Percentiles rank a stretch among this genome's conserved stretches.
Evolutionary conservation across 2,329 filamentous ascomycete genomes (phyloP).

Genomic region (Colletotrichum euphorbiae): DNA sequence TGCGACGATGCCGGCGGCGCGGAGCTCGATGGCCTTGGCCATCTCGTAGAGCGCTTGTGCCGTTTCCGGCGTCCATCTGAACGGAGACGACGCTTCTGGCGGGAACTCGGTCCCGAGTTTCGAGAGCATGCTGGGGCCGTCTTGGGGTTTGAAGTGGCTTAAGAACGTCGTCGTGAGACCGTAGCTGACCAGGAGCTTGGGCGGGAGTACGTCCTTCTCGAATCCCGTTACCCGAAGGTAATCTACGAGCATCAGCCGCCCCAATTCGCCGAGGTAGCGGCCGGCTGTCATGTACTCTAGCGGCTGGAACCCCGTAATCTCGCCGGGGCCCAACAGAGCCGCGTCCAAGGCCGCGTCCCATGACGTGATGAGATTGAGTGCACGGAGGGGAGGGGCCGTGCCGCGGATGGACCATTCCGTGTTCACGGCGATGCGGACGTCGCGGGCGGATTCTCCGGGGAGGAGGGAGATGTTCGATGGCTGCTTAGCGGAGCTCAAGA

Average conservation of each 20-base stretch:
- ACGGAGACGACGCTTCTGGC: slow-evolving; percentile 53
- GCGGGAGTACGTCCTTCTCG: slow-evolving; percentile 61
- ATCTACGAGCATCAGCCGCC: slow-evolving; percentile 76
- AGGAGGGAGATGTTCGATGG: slow-evolving; percentile 62
- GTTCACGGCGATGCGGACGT: slow-evolving; percentile 80
- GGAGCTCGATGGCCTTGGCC: slow-evolving; percentile 75
- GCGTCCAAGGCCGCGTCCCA: slow-evolving; percentile 78
- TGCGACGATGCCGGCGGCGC: slow-evolving; percentile 80
- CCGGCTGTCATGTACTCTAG: slow-evolving; percentile 88
- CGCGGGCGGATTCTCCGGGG: slow-evolving; percentile 56
- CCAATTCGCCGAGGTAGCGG: slow-evolving; percentile 81
- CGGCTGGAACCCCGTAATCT: slow-evolving; percentile 81
- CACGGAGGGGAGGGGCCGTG: slow-evolving; percentile 73
- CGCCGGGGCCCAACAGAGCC: slow-evolving; percentile 73
- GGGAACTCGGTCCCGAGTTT: slow-evolving; percentile 67
- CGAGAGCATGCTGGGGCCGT: slow-evolving; percentile 52
- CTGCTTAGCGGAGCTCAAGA: slow-evolving; percentile 72
- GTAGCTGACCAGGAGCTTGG: slow-evolving; percentile 67
- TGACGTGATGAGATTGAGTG: slow-evolving; percentile 71
- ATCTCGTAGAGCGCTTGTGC: slow-evolving; percentile 73
- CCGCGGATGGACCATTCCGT: slow-evolving; percentile 88
- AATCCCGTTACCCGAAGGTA: slow-evolving; percentile 64
- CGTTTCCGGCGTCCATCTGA: slow-evolving; percentile 71
- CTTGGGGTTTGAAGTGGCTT: slow-evolving; percentile 67
- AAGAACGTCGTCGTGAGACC: slow-evolving; percentile 79